Evolutionary conservation across 495 filamentous ascomycete species (phyloP), one percentile per base, ranked within the genome.

Genomic region (Penicillium coffeae): DNA sequence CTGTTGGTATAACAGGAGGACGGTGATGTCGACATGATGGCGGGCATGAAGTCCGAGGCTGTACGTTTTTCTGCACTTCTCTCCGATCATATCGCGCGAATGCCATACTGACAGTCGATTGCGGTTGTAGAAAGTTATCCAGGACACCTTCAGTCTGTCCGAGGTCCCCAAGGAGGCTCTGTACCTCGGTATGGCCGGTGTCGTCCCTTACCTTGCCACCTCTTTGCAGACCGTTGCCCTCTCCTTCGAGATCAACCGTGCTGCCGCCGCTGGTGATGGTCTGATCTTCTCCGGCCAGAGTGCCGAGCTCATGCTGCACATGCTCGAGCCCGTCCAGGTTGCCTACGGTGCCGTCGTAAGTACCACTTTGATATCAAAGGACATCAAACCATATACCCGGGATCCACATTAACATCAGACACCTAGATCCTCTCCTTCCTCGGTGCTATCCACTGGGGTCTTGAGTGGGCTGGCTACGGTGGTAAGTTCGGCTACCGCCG

Each of bases 381-480:
- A 13, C 7, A 45, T 46, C 14, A 10, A 33, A 42, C 10, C 27
- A 21, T 13, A 18, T 18, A 8, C 40, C 47, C 32, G 32, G 49
- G 58, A 34, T 55, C 43, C 18, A 47, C 27, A n/a, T n/a, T n/a
- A n/a, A n/a, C 21, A 16, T 30, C 42, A 16, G 10, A 8, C 10
- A 42, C 20, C 10, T 51, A 88, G 85, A 90, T 96, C 57, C 85
- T 96, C 59, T 95, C 90, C 38, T 97, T 97, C 79, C 81, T 98
- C 18, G 93, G 93, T 40, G 93, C 94, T 30, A 82, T 96, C 58
- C 93, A 98, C 69, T 97, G 94, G 94, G 88, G 88, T 54, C 71
- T 91, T 47, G 87, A 91, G 70, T 90, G 80, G 73, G 87, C 86
- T 47, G 76, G 79, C 50, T 82, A 83, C 75, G 77, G 91, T 70